Conservation (phyloP, 768 basidiomycete species). For the Cystobasidium tubakii region DNA sequence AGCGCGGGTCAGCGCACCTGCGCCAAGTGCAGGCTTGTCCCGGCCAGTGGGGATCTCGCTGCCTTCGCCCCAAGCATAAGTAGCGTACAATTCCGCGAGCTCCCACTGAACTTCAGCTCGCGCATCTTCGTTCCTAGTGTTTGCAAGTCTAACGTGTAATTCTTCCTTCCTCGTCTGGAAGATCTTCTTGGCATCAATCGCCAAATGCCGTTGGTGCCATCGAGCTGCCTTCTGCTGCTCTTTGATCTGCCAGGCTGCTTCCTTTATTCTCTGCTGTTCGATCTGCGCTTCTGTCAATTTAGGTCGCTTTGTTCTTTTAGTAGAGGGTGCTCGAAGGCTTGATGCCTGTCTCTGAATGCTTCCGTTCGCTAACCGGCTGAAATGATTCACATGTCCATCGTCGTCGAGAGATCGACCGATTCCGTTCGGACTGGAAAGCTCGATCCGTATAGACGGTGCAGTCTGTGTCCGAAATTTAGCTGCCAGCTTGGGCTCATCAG, state of each 20-base stretch:
- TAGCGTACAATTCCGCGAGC: constrained; percentile 12
- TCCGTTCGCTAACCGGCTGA: background rate
- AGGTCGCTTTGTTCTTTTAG: background rate
- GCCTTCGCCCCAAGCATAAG: background rate
- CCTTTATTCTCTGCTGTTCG: background rate
- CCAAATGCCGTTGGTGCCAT: background rate
- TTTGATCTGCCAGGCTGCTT: background rate
- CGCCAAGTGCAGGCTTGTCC: constrained; percentile 2
- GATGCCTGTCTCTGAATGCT: background rate
- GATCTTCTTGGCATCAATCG: background rate
- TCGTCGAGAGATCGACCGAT: no score
- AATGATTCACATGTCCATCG: background rate
- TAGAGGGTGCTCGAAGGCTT: background rate
- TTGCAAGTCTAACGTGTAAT: background rate
- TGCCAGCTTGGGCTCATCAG: no score
- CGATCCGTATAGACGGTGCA: no score
- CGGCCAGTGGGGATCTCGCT: background rate
- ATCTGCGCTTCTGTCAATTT: background rate
- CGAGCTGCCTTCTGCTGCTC: background rate
- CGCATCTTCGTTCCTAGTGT: constrained; percentile 12
- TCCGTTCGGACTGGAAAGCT: no score
- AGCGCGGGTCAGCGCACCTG: background rate
- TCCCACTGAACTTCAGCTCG: constrained; percentile 19
- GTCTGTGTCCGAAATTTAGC: no score
- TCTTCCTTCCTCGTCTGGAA: constrained; percentile 21